Evolutionary conservation across 73 alveolate genomes (phyloP).

Genomic region (Durusdinium trenchii): DNA sequence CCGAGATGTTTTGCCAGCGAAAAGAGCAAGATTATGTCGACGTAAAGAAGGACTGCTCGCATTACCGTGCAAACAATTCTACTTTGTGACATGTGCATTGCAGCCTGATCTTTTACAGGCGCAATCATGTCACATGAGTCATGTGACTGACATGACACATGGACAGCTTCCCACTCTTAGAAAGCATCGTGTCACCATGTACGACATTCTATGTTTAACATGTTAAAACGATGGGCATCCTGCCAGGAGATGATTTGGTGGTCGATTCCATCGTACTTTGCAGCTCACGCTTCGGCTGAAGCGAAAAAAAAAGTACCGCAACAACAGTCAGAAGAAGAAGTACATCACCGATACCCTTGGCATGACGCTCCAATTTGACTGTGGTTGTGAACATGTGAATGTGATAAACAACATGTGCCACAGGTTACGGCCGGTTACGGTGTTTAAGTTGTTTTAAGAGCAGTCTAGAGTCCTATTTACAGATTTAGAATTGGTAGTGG

Average conservation of each 20-base stretch:
- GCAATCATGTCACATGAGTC: no score
- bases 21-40: no score
- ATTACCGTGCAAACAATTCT: no score
- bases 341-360: not conserved
- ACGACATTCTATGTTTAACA: no score
- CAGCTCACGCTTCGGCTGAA: not conserved
- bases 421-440: not conserved
- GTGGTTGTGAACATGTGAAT: not conserved
- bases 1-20: no score
- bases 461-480: not conserved
- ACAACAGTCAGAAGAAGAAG: not conserved
- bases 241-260: not conserved
- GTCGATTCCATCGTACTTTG: not conserved
- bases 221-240: no score
- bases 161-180: no score
- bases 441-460: not conserved
- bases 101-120: no score
- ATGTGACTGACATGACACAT: no score
- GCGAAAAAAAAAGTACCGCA: not conserved
- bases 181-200: no score
- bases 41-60: no score
- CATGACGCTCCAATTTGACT: not conserved
- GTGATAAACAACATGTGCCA: not conserved
- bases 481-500: not conserved
- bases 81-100: no score